Base-by-base conservation (phyloP, 441 rosid species). In the Euphorbia celastroides region DNA sequence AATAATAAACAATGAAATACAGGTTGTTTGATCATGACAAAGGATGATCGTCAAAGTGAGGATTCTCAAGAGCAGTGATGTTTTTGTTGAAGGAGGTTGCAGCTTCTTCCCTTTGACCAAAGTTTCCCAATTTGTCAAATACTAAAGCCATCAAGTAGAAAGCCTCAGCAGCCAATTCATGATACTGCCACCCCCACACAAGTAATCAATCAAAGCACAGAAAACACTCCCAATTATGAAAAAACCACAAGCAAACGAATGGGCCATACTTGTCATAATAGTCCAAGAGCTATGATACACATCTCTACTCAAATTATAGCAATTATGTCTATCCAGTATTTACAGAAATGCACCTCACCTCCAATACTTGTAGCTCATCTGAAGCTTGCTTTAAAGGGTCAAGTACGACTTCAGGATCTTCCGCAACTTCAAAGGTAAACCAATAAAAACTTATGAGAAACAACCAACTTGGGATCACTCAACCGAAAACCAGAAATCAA, bases 161-260 rank as follows among this genome's bases (percentile, higher is more conserved):
- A 19, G 93, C 89, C 82, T 92, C 96, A 0, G 96, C 98, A 25
- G 90, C 90, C 77, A 95, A 66, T 78, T 94, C 99, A 76, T 92
- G 98, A 78, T 88, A 92, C 99, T 94, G 93, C 56, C 62, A 70
- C 14, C n/a, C n/a, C n/a, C n/a, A n/a, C 64, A 71, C 22, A 69
- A 62, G 44, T 55, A 68, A 38, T 73, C 46, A 68, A 55, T 41
- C 12, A 23, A 58, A 10, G 28, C 42, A 64, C 26, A 31, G 6
- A 23, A 10, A 58, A 28, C 34, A 3, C 28, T n/a, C 48, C 34
- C 2, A 5, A 14, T 51, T 7, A 34, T 13, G 25, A 42, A 52
- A 52, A n/a, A 46, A 27, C 3, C n/a, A 16, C 46, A 6, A 51
- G 13, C 32, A 31, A 28, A 8, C 34, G 1, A 8, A n/a, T n/a